phyloP scores from a whole-genome alignment of 352 stramenopile genomes.

The Globisporangium takayamanum region DNA sequence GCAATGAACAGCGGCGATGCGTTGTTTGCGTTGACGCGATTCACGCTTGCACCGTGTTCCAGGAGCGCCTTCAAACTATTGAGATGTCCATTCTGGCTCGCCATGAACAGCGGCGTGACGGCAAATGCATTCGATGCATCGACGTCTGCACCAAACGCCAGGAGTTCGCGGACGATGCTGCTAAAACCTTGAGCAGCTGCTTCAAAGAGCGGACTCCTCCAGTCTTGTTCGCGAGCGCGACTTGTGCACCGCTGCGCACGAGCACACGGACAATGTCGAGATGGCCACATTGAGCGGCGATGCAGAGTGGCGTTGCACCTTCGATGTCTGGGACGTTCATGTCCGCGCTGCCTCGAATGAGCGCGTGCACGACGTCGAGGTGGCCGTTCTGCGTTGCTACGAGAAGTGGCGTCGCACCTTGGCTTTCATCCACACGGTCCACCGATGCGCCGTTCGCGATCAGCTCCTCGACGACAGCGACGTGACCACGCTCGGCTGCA shows the following conservation, averaged over 20 bases:
- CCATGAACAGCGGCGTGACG: slow-evolving; percentile 6
- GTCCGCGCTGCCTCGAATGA: neutral
- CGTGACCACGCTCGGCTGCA: neutral
- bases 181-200: neutral
- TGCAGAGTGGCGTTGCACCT: neutral
- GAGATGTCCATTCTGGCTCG: neutral
- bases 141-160: neutral
- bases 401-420: neutral
- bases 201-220: neutral
- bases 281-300: neutral
- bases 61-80: slow-evolving; percentile 3
- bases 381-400: neutral
- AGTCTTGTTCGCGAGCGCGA: neutral
- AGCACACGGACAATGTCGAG: neutral
- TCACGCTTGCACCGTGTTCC: neutral
- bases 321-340: neutral
- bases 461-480: neutral
- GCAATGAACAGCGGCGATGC: slow-evolving; percentile 3
- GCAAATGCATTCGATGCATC: neutral
- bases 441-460: neutral
- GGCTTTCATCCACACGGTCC: neutral
- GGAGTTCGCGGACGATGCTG: neutral
- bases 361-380: neutral
- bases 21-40: neutral
- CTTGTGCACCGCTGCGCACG: neutral